A percentile compares a stretch with the other conserved stretches of the same genome.
These are phyloP conservation scores for Barbarea vulgaris DNA, from an alignment of 345 rosid species.

Conservation along the genomic window DNA sequence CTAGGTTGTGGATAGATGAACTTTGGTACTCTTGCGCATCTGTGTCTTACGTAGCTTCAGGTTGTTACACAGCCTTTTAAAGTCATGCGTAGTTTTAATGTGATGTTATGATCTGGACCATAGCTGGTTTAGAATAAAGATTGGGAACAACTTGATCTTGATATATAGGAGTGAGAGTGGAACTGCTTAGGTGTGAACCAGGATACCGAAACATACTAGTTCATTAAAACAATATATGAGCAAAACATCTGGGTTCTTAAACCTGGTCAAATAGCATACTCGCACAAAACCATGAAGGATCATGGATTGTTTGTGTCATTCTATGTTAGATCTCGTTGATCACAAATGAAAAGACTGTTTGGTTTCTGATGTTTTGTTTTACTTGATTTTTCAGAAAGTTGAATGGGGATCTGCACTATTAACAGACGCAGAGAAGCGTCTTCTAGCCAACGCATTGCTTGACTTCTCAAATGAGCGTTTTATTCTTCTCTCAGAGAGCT, in stretches of 20 bases:
- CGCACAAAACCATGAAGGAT: background rate
- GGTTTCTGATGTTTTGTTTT: conserved; percentile 23
- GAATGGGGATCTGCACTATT: conserved; percentile 76
- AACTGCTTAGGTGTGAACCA: conserved; percentile 21
- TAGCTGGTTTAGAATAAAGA: conserved; percentile 6
- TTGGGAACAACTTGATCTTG: background rate
- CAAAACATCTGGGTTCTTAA: background rate
- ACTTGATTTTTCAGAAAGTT: conserved; percentile 55
- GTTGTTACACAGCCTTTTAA: conserved; percentile 14
- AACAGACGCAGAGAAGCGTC: conserved; percentile 89
- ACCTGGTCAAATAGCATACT: conserved; percentile 4
- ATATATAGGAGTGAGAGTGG: background rate
- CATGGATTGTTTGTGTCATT: background rate
- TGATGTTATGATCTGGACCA: conserved; percentile 14
- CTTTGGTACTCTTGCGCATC: conserved; percentile 8
- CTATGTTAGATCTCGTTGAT: background rate
- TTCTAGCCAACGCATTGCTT: conserved; percentile 82
- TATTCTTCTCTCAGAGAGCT: conserved; percentile 91
- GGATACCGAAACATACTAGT: background rate
- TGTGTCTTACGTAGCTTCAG: conserved; percentile 21
- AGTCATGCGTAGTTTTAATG: background rate
- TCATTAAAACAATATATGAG: background rate
- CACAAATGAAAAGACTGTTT: background rate
- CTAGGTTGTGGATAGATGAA: background rate
- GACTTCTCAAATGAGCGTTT: conserved; percentile 90